Base-by-base conservation (phyloP, 1,284 basidiomycete genomes). In the Puccinia polysora region DNA sequence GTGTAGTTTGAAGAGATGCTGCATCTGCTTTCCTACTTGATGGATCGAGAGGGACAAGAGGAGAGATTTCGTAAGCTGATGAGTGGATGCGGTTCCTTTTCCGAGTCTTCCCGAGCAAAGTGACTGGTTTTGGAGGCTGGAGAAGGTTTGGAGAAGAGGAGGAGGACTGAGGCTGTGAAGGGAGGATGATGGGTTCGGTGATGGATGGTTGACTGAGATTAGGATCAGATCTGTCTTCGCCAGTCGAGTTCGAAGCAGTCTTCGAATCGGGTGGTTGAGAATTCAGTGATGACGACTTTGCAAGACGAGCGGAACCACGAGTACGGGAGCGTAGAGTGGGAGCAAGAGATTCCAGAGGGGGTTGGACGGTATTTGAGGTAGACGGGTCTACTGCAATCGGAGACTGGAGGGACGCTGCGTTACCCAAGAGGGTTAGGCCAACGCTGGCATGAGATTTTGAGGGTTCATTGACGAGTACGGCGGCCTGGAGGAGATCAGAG, bases 251-350 rank as follows among this genome's bases (percentile, higher is more conserved):
- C 34, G 50, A 53, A 15, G 28, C 20, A 53, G 40, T 40, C 36
- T 43, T 43, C n/a, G 30, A 10, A 32, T 25, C 8, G 32, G 55
- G 32, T n/a, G 34, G 15, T 36, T 45, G 23, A 62, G 56, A 62
- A 20, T 20, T 40, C 28, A 25, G 3, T 8, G 43, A 20, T 12
- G 67, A 38, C 20, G 67, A 40, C 25, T 70, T 49, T 25, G 55
- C 28, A 47, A 70, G 20, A n/a, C 67, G 67, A 50, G 55, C 56
- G 7, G 67, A 70, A 45, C 67, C 67, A 59, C 67, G 55, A 10
- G 56, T 70, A 8, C 67, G 40, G 30, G 45, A 32, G 23, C 67
- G 67, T 14, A n/a, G 28, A 32, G 58, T n/a, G 28, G 18, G 12
- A 59, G 2, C n/a, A 23, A 4, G 38, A 18, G 40, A 20, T 62